Evolutionary conservation across 805 yeast species (phyloP).

Genomic region (Pichia thaimueangensis): DNA sequence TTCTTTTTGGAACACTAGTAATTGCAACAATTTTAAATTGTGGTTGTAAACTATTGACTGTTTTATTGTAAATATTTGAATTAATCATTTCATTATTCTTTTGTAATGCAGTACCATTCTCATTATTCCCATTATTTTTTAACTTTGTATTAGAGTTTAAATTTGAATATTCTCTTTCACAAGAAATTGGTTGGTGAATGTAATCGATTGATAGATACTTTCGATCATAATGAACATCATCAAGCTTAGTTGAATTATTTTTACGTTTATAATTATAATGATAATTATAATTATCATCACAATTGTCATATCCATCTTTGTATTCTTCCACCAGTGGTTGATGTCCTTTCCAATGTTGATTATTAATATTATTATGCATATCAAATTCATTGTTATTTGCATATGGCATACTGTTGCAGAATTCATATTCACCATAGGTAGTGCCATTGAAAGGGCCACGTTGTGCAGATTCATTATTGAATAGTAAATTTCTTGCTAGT

Average conservation of each 20-base stretch:
- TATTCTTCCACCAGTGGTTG: too few relatives aligned
- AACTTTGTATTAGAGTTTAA: not conserved
- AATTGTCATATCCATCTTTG: too few relatives aligned
- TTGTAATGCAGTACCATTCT: slow-evolving; percentile 9
- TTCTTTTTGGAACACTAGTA: slow-evolving; percentile 23
- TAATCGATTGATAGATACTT: not conserved
- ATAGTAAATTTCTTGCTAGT: slow-evolving; percentile 22
- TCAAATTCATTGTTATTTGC: not conserved
- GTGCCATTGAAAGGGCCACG: not conserved
- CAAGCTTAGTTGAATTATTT: not conserved
- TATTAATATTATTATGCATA: not conserved
- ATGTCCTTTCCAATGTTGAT: not conserved
- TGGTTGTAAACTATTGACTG: not conserved
- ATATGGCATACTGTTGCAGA: not conserved
- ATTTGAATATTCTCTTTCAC: not conserved
- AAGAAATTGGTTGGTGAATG: not conserved
- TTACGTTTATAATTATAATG: slow-evolving; percentile 7
- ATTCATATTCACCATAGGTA: not conserved
- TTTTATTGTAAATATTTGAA: not conserved
- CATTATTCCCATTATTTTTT: not conserved
- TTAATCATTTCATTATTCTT: slow-evolving; percentile 15
- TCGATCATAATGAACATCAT: not conserved
- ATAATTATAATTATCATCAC: not conserved
- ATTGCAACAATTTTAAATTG: slow-evolving; percentile 19
- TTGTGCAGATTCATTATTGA: slow-evolving; percentile 12